Evolutionary conservation across 805 yeast genomes (phyloP), one percentile per base, ranked within the genome.

Genomic region (Candida insectalens): DNA sequence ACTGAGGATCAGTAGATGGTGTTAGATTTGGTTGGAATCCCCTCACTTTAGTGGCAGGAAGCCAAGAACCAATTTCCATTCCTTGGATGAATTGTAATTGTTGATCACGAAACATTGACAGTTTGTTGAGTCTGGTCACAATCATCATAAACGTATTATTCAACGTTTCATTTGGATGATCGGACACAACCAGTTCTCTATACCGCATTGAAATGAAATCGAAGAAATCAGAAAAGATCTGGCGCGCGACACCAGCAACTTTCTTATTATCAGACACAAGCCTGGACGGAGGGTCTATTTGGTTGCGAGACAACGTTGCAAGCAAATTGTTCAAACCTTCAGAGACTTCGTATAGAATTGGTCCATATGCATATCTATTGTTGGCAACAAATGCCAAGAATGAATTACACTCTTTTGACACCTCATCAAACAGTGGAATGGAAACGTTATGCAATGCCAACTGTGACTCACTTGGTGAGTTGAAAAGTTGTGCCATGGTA

Each of bases 51-150:
- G 76, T 68, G 13, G 64, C 44, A 1, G 82, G 78, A 32, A 88
- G 60, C 95, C 96, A 88, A 19, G 70, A 69, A 3, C 85, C 85
- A 8, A 77, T 69, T 18, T 67, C 60, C 53, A 71, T 62, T 6
- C 59, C 60, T 2, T 60, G 57, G 37, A 84, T 72, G 4, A 76
- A 68, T 20, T 57, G 54, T 10, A 51, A 30, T 17, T 76, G 67
- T 13, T 82, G 74, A 10, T 62, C 63, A 31, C 66, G 64, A 49
- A 73, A 77, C 37, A 77, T 84, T 19, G 82, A 66, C 22, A 83
- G 62, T 34, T 73, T 72, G 29, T 84, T 65, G 33, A 85, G 58
- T 38, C 75, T 66, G 1, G 87, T 74, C 62, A 83, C 71, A 6
- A 12, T 75, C 66, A 46, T 77, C 87, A 28, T 82, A 69, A 29